Evolutionary conservation across 2,329 filamentous ascomycete genomes (phyloP), one percentile per base, ranked within the genome.

Genomic region (Paraconiothyrium sp.): DNA sequence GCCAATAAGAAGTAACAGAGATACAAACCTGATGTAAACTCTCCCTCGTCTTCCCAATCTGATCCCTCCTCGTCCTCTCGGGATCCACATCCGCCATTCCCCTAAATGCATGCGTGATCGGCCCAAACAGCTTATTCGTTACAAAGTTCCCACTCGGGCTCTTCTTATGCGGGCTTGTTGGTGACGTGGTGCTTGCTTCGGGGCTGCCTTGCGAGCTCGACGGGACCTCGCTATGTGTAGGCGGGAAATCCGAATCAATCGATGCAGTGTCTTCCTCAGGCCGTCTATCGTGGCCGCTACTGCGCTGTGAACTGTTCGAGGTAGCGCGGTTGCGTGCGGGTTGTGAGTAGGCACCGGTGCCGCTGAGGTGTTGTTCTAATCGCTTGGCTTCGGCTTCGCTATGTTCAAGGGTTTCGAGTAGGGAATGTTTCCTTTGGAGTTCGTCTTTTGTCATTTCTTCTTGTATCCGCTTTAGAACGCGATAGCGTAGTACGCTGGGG

Each of bases 401-500:
- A 61, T 89, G 88, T 81, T 99, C 95, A n/a, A 99, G 83, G 51
- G 94, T 91, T 48, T 97, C 92, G 14, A 99, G 84, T 13, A 95
- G 84, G 2, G 86, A 83, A 71, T 87, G 89, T 82, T 98, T 98
- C 84, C 94, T 97, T 58, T 90, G 87, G 11, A 99, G 84, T 72
- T 99, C 94, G 61, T 99, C 95, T 48, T 90, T 90, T 1, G 95
- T 98, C 89, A 98, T 94, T 75, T 99, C 95, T 78, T 98, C 93
- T 76, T 99, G 95, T 57, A 99, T 92, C 50, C 95, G 88, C 82
- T 99, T 99, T 64, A 97, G 82, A 2, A 98, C 90, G 16, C 95
- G 86, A 76, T 97, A 99, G 67, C 92, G 88, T 58, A 99, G 83
- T 37, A 99, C 94, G 67, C 85, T 92, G 46, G 94, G 89, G 3